These are phyloP conservation scores for Backusella macrospora DNA, from an alignment of 192 early-diverging fungal species.

Conservation along the genomic window DNA sequence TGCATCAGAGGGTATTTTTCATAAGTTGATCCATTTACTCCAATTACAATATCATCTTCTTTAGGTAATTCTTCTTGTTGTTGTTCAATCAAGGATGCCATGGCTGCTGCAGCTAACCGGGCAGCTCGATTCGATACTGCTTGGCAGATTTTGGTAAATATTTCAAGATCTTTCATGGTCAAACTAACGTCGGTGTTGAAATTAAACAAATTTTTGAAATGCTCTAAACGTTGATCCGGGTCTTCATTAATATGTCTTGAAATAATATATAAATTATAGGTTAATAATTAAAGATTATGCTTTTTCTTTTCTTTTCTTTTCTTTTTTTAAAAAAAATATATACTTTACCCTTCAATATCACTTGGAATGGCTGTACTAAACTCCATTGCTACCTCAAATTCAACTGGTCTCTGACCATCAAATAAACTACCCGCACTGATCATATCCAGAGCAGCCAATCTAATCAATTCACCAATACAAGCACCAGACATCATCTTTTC, in stretches of 20 bases:
- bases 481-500: slow-evolving; percentile 97
- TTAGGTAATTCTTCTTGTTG: slow-evolving; percentile 24
- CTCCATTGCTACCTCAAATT: slow-evolving; percentile 58
- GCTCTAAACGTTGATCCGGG: slow-evolving; percentile 45
- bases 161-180: slow-evolving; percentile 66
- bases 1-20: slow-evolving; percentile 87
- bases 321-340: not conserved
- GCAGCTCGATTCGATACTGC: slow-evolving; percentile 84
- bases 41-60: slow-evolving; percentile 66
- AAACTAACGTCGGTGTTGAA: slow-evolving; percentile 40
- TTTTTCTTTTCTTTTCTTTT: slow-evolving; percentile 35
- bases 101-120: slow-evolving; percentile 72
- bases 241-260: slow-evolving; percentile 52
- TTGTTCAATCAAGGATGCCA: slow-evolving; percentile 55
- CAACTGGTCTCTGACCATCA: slow-evolving; percentile 56
- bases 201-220: not conserved
- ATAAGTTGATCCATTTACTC: slow-evolving; percentile 89
- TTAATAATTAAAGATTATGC: slow-evolving; percentile 29
- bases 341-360: slow-evolving; percentile 49
- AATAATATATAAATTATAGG: slow-evolving; percentile 43
- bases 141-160: slow-evolving; percentile 69
- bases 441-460: slow-evolving; percentile 79
- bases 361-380: slow-evolving; percentile 52
- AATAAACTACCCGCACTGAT: slow-evolving; percentile 77
- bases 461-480: slow-evolving; percentile 91